Evolutionary conservation across 441 rosid species (phyloP).

Genomic region (Populus hybrid): DNA sequence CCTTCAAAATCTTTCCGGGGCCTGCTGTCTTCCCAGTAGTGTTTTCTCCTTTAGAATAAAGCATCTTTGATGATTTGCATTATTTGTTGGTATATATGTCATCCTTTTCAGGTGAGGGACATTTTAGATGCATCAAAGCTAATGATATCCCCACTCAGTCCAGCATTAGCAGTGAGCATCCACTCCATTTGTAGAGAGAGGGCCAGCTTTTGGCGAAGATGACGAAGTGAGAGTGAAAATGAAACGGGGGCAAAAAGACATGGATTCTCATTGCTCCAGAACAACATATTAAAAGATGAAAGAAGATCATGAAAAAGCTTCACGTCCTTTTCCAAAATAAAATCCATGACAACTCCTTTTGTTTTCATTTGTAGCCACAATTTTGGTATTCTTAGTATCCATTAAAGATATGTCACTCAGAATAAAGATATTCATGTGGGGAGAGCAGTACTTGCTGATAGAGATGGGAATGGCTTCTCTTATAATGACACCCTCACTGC

Average conservation of each 20-base stretch:
- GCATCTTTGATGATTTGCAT: slow-evolving; percentile 11
- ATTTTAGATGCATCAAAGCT: slow-evolving; percentile 2
- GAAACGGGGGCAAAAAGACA: slow-evolving; percentile 9
- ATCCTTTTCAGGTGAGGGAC: slow-evolving; percentile 22
- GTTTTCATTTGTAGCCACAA: slow-evolving; percentile 25
- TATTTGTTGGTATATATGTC: slow-evolving; percentile 12
- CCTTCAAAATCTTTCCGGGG: too few species aligned
- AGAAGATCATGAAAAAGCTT: slow-evolving; percentile 8
- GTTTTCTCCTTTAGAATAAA: neutral
- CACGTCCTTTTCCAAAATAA: slow-evolving; percentile 21
- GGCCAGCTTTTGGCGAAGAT: neutral
- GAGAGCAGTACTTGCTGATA: too few species aligned
- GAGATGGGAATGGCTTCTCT: too few species aligned
- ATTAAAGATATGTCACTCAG: slow-evolving; percentile 8
- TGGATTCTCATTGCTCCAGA: slow-evolving; percentile 17
- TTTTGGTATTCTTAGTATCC: slow-evolving; percentile 16
- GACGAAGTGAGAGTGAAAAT: neutral
- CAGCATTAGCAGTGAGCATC: slow-evolving; percentile 11
- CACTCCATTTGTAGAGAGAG: neutral
- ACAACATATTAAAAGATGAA: slow-evolving; percentile 7
- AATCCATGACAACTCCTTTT: slow-evolving; percentile 1
- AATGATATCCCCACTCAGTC: slow-evolving; percentile 30
- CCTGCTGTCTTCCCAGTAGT: too few species aligned
- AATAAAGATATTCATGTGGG: neutral
- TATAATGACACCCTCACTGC: too few species aligned